These are phyloP conservation scores for Penicillium aurantiogriseum DNA, from an alignment of 2,329 filamentous ascomycete genomes.

Conservation along the genomic window DNA sequence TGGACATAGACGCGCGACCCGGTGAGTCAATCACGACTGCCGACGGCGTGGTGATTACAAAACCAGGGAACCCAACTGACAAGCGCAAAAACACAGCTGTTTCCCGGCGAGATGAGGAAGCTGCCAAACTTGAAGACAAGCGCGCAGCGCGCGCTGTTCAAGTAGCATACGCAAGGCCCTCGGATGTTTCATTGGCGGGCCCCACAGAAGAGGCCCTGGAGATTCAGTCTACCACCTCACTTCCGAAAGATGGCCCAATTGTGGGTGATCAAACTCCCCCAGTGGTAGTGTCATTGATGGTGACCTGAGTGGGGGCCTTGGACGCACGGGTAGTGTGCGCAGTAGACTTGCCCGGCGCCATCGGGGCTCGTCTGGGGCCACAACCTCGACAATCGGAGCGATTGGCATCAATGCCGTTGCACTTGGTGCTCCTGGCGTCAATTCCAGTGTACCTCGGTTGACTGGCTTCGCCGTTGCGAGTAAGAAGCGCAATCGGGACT, in stretches of 20 bases:
- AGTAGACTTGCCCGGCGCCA: slow-evolving; percentile 67
- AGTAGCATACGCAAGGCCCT: slow-evolving; percentile 54
- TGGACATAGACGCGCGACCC: slow-evolving; percentile 62
- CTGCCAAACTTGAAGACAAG: slow-evolving; percentile 58
- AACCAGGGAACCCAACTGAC: slow-evolving; percentile 31
- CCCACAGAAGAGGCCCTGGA: slow-evolving; percentile 37
- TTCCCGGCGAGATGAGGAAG: slow-evolving; percentile 50
- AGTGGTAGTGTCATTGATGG: slow-evolving; percentile 64
- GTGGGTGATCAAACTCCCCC: slow-evolving; percentile 65
- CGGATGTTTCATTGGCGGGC: slow-evolving; percentile 40
- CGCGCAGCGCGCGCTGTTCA: slow-evolving; percentile 61
- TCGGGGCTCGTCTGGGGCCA: slow-evolving; percentile 76
- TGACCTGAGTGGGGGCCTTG: slow-evolving; percentile 54
- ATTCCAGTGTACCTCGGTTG: slow-evolving; percentile 66
- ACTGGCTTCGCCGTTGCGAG: slow-evolving; percentile 95
- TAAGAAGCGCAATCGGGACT: slow-evolving; percentile 93
- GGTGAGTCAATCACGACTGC: slow-evolving; percentile 38
- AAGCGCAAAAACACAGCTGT: slow-evolving; percentile 39
- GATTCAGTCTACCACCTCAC: slow-evolving; percentile 30
- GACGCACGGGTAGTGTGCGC: slow-evolving; percentile 65
- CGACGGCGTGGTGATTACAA: slow-evolving; percentile 40
- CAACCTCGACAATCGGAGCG: slow-evolving; percentile 67
- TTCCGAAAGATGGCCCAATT: slow-evolving; percentile 27
- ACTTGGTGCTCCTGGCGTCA: slow-evolving; percentile 62
- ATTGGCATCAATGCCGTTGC: slow-evolving; percentile 69